These are phyloP conservation scores for Tricholoma flavovirens DNA, from an alignment of 768 basidiomycete species.

Conservation along the genomic window DNA sequence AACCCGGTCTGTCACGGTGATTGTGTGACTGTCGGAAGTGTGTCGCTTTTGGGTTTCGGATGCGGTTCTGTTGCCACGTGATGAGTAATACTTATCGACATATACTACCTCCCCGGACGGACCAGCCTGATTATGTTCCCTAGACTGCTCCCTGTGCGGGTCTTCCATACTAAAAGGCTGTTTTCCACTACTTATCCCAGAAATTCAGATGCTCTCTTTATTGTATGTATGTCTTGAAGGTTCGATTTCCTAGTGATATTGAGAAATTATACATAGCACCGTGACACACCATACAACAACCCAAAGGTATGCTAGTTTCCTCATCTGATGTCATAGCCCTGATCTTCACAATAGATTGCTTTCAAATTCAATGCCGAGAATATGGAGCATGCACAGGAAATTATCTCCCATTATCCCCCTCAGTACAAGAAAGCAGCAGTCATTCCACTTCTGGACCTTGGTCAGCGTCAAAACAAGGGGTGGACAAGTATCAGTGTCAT, in stretches of 20 bases:
- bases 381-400: slow-evolving; percentile 77
- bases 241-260: slow-evolving; percentile 7
- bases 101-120: no score
- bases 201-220: slow-evolving; percentile 80
- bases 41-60: no score
- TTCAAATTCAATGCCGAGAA: slow-evolving; percentile 84
- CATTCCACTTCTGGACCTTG: slow-evolving; percentile 94
- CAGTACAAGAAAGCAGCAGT: slow-evolving; percentile 99
- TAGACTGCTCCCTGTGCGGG: slow-evolving; percentile 22
- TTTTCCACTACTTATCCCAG: slow-evolving; percentile 41
- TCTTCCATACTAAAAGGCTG: slow-evolving; percentile 23
- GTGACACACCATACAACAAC: slow-evolving; percentile 93
- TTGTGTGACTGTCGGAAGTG: no score
- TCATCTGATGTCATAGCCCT: not conserved
- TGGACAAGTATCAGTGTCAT: slow-evolving; percentile 99
- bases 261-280: slow-evolving; percentile 57
- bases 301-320: slow-evolving; percentile 51
- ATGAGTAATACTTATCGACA: not conserved
- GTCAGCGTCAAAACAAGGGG: slow-evolving; percentile 95
- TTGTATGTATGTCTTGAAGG: slow-evolving; percentile 46
- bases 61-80: no score
- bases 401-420: slow-evolving; percentile 90
- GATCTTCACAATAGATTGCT: slow-evolving; percentile 55
- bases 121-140: slow-evolving; percentile 33
- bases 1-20: no score